Percentiles rank a stretch among this genome's conserved stretches.
Conservation (phyloP, 2,329 filamentous ascomycete species). For the Raffaelea ambrosiae region DNA sequence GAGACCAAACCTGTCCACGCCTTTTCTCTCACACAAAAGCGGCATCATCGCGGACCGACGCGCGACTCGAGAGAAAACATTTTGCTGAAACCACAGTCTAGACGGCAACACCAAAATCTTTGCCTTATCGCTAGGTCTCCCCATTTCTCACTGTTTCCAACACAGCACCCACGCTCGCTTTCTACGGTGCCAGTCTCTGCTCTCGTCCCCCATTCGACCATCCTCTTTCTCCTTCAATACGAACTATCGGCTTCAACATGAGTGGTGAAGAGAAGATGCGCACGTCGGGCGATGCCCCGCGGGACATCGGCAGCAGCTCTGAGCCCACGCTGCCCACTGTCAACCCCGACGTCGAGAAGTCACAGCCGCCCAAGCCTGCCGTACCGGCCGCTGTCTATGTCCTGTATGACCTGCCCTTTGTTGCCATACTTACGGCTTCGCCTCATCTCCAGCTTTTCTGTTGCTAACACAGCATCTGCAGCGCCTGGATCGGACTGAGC, state of each 20-base stretch:
- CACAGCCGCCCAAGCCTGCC: conserved; percentile 51
- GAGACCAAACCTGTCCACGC: too few species aligned
- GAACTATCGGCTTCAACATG: conserved; percentile 33
- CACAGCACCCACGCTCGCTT: background rate
- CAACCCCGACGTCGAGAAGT: conserved; percentile 68
- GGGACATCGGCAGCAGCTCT: conserved; percentile 32
- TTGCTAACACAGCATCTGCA: conserved; percentile 25
- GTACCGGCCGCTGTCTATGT: conserved; percentile 86
- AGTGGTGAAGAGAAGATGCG: conserved; percentile 72
- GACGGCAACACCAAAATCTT: too few species aligned
- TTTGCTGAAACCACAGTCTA: too few species aligned
- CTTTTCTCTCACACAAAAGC: background rate
- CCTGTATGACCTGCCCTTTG: conserved; percentile 33
- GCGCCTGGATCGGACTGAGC: conserved; percentile 85
- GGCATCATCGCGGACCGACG: conserved; percentile 2
- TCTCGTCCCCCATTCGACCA: too few species aligned
- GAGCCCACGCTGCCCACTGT: conserved; percentile 66
- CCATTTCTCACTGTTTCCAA: background rate
- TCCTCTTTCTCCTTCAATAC: too few species aligned
- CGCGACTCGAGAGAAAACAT: background rate
- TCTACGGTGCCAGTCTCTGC: too few species aligned
- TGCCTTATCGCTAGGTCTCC: background rate
- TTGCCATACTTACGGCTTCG: background rate
- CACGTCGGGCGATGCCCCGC: conserved; percentile 66
- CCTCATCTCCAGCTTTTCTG: background rate